phyloP scores from a whole-genome alignment of 2,329 filamentous ascomycete genomes.

The Trichoderma gracile region DNA sequence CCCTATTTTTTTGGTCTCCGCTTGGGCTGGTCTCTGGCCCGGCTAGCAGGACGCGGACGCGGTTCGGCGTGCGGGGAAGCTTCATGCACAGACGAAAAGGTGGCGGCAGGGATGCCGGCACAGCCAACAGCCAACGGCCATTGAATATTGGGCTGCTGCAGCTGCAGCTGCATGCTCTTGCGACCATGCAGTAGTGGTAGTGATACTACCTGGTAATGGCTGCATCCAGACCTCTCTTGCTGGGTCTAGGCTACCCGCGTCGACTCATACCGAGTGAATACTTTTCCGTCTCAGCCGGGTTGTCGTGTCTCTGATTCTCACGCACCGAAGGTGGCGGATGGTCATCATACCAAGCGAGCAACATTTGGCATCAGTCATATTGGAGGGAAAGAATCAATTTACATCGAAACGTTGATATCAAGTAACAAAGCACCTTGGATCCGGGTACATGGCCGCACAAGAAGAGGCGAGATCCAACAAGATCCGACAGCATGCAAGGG shows the following conservation, averaged over 20 bases:
- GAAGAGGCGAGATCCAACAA: neutral
- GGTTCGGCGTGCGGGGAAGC: conserved; percentile 18
- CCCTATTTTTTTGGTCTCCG: too few species aligned
- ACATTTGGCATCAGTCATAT: neutral
- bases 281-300: conserved; percentile 15
- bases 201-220: neutral
- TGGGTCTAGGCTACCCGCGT: neutral
- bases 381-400: too few species aligned
- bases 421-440: neutral
- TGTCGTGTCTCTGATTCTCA: neutral
- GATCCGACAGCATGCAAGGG: neutral
- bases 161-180: neutral
- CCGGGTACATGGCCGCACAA: neutral
- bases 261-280: neutral
- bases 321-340: neutral
- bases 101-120: conserved; percentile 19
- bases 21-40: neutral
- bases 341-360: neutral
- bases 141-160: neutral
- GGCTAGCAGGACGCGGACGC: conserved; percentile 3
- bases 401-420: neutral
- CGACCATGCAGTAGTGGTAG: neutral
- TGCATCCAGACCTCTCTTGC: neutral
- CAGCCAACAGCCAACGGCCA: neutral
- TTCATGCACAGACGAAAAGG: neutral